These are phyloP conservation scores for Aspergillus nanangensis DNA, from an alignment of 495 filamentous ascomycete genomes.

Conservation along the genomic window DNA sequence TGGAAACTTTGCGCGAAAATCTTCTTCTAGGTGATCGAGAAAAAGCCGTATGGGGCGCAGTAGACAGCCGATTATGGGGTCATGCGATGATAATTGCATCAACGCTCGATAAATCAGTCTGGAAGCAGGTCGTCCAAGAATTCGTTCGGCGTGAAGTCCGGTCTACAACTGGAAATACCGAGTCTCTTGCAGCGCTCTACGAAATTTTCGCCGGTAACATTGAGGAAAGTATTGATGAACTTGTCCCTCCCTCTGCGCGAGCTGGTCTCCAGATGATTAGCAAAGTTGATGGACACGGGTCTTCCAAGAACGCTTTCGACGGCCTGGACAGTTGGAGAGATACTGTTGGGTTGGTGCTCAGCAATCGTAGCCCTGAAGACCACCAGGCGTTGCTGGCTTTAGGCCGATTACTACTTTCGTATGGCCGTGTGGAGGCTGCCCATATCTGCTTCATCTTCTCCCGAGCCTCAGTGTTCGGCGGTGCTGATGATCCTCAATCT, in stretches of 20 bases:
- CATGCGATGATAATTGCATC: slow-evolving; percentile 92
- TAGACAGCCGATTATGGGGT: slow-evolving; percentile 91
- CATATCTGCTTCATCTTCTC: slow-evolving; percentile 80
- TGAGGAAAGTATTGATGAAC: slow-evolving; percentile 91
- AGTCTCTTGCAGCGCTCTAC: slow-evolving; percentile 86
- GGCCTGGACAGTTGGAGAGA: slow-evolving; percentile 93
- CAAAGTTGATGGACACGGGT: slow-evolving; percentile 54
- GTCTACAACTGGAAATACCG: slow-evolving; percentile 65
- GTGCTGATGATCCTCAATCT: slow-evolving; percentile 74
- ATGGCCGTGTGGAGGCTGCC: slow-evolving; percentile 84
- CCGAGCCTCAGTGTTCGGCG: slow-evolving; percentile 62
- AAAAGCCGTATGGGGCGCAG: slow-evolving; percentile 89
- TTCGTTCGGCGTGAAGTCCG: slow-evolving; percentile 93
- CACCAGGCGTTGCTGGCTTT: slow-evolving; percentile 70
- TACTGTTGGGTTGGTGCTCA: slow-evolving; percentile 77
- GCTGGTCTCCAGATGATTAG: slow-evolving; percentile 88
- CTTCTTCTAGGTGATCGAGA: slow-evolving; percentile 80
- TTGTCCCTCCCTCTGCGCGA: slow-evolving; percentile 90
- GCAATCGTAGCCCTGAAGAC: slow-evolving; percentile 81
- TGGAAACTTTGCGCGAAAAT: slow-evolving; percentile 64
- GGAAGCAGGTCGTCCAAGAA: slow-evolving; percentile 90
- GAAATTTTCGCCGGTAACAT: slow-evolving; percentile 89
- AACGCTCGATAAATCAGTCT: slow-evolving; percentile 62
- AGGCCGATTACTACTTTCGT: slow-evolving; percentile 77
- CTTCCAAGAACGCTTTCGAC: slow-evolving; percentile 68